Base-by-base conservation (phyloP, 2,329 filamentous ascomycete genomes). In the Ceratocystis albifundus region DNA sequence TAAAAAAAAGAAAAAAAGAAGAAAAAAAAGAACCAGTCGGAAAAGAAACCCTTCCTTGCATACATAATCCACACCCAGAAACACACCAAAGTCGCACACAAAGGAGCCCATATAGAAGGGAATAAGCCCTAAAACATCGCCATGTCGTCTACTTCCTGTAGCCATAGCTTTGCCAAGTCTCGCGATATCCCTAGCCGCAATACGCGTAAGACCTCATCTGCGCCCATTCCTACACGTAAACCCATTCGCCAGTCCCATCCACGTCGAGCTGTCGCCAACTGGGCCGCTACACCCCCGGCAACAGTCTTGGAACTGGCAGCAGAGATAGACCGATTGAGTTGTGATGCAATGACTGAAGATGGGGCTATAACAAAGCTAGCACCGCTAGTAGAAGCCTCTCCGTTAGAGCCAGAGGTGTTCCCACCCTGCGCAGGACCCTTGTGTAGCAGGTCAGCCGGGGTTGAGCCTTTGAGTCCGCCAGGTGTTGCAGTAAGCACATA, bases 241-340 rank as follows among this genome's bases (percentile, higher is more conserved):
- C 88, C 89, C 74, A 77, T 78, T 70, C 89, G 79, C 90, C 88
- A 92, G 75, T 92, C 87, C 88, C 88, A 91, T 12, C 84, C 84
- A 65, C 88, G 78, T 69, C 83, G 80, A 5, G 65, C 63, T 8
- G 30, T 36, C 5, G 28, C 59, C 63, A 62, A 15, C n/a, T 45
- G 44, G 30, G 44, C 62, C 55, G 32, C 57, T 32, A 48, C 57
- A 25, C 44, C 44, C 3, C 44, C 41, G 44, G 76, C 76, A 61
- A 77, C 72, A 2, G 74, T 75, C 5, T 77, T 74, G 41, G 82
- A 64, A 5, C 79, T 75, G 65, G 80, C 83, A 22, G 79, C 78
- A n/a, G 78, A 76, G 63, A 85, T 79, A 12, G 84, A 86, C 70
- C 82, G 83, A 72, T 82, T 83, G 71, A 85, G 74, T 71, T 84